phyloP scores from a whole-genome alignment of 768 basidiomycete species.

The Boletus rubroflammeus region DNA sequence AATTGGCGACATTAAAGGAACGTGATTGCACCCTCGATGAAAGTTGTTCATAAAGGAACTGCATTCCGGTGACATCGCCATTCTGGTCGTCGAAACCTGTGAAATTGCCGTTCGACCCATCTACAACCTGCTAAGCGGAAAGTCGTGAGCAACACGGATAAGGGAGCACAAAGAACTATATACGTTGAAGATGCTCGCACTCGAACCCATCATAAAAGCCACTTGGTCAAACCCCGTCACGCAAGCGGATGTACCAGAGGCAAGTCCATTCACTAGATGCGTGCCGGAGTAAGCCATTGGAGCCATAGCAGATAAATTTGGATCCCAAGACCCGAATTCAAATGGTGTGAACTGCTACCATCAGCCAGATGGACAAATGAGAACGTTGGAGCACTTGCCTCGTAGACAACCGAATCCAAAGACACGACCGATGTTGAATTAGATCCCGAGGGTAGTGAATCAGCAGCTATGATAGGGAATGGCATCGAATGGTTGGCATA shows the following conservation, averaged over 20 bases:
- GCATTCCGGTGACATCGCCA: constrained; percentile 30
- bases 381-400: constrained; percentile 38
- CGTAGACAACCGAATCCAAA: constrained; percentile 50
- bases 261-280: constrained; percentile 51
- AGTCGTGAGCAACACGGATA: neutral
- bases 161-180: constrained; percentile 3
- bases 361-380: constrained; percentile 4
- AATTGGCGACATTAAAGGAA: constrained; percentile 60
- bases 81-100: constrained; percentile 9
- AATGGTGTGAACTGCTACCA: constrained; percentile 49
- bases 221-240: constrained; percentile 73
- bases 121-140: constrained; percentile 44
- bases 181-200: constrained; percentile 67
- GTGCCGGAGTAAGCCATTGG: constrained; percentile 66
- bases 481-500: constrained; percentile 52
- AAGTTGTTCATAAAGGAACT: constrained; percentile 49
- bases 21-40: constrained; percentile 43
- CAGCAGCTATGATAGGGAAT: constrained; percentile 62
- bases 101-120: constrained; percentile 40
- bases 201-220: constrained; percentile 72
- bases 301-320: constrained; percentile 64
- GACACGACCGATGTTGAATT: constrained; percentile 39
- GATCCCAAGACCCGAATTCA: constrained; percentile 75
- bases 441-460: constrained; percentile 48
- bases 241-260: constrained; percentile 55